Conservation (phyloP, 2,329 filamentous ascomycete species). For the Fusarium chaquense region DNA sequence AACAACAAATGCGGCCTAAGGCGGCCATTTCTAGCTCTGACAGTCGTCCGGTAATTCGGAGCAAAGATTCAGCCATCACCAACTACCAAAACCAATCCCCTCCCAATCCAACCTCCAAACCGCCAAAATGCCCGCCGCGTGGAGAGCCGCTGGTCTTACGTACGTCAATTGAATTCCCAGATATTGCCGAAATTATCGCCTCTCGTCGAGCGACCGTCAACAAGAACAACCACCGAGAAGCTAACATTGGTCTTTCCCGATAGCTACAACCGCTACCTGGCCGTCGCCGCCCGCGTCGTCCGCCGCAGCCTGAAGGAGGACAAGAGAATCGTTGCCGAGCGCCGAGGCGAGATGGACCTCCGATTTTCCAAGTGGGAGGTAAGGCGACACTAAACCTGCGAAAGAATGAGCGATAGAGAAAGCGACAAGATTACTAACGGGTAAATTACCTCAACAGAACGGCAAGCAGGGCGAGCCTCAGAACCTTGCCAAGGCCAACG, state of each 20-base stretch:
- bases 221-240: constrained; percentile 44
- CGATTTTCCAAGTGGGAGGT: constrained; percentile 97
- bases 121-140: constrained; percentile 93
- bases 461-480: constrained; percentile 93
- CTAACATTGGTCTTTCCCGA: constrained; percentile 52
- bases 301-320: constrained; percentile 98
- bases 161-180: constrained; percentile 66
- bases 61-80: constrained; percentile 54
- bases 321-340: constrained; percentile 86
- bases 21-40: constrained; percentile 43
- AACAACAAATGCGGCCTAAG: constrained; percentile 48
- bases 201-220: constrained; percentile 23
- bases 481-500: constrained; percentile 73
- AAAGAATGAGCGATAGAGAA: constrained; percentile 1
- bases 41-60: constrained; percentile 49
- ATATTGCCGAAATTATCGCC: constrained; percentile 10
- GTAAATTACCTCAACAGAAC: constrained; percentile 72
- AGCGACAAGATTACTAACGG: constrained; percentile 41
- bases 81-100: constrained; percentile 48
- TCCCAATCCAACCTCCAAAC: constrained; percentile 52
- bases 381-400: constrained; percentile 45
- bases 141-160: constrained; percentile 98
- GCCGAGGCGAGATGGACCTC: constrained; percentile 88
- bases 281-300: constrained; percentile 92
- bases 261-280: constrained; percentile 99